Evolutionary conservation across 2,329 filamentous ascomycete genomes (phyloP).

Genomic region (Ceratocystis albifundus): DNA sequence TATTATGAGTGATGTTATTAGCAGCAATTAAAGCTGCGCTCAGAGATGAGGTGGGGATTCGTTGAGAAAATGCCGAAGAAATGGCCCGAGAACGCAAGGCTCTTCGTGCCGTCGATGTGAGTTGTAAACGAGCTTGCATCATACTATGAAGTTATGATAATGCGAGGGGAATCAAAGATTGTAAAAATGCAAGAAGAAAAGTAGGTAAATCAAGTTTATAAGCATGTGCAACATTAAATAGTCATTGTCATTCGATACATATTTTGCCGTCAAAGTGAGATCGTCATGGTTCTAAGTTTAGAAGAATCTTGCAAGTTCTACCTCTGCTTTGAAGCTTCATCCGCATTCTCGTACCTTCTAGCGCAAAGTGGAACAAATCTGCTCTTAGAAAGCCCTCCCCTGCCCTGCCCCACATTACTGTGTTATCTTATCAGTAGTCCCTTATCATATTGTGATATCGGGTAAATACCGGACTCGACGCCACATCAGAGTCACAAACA

Average conservation of each 20-base stretch:
- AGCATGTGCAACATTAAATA: slow-evolving; percentile 5
- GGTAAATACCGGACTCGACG: not conserved
- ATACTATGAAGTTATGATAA: slow-evolving; percentile 19
- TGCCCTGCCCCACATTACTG: not conserved
- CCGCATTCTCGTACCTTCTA: slow-evolving; percentile 35
- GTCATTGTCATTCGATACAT: not conserved
- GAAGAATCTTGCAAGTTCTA: not conserved
- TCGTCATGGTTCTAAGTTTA: not conserved
- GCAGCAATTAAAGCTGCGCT: slow-evolving; percentile 28
- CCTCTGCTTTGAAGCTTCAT: slow-evolving; percentile 25
- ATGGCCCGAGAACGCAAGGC: slow-evolving; percentile 15
- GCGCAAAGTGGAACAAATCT: slow-evolving; percentile 13
- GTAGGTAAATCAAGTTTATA: not conserved
- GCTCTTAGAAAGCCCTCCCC: not conserved
- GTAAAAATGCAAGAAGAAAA: not conserved
- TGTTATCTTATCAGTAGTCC: not conserved
- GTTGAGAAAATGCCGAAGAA: not conserved
- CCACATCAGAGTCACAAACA: not conserved
- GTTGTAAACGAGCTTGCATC: slow-evolving; percentile 36
- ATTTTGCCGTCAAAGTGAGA: slow-evolving; percentile 17
- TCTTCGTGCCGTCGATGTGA: slow-evolving; percentile 33
- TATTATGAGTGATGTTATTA: slow-evolving; percentile 29
- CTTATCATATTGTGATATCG: slow-evolving; percentile 14
- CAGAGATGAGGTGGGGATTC: slow-evolving; percentile 15
- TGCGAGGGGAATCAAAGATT: slow-evolving; percentile 8